Conservation (phyloP, 2,329 filamentous ascomycete species). For the Cladophialophora bantiana region DNA sequence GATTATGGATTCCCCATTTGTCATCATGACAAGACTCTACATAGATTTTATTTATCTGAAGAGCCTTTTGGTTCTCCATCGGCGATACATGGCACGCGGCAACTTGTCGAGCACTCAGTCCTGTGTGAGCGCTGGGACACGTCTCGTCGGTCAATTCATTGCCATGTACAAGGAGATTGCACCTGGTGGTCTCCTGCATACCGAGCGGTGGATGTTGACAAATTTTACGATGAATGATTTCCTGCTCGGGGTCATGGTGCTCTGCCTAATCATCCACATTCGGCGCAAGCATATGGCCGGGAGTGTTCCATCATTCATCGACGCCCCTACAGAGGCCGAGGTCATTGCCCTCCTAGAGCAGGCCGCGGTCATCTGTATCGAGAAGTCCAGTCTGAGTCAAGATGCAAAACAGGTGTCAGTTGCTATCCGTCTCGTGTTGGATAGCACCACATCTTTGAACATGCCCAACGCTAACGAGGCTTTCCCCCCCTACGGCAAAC, state of each 20-base stretch:
- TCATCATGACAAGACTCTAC: constrained; percentile 61
- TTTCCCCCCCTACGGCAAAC: neutral
- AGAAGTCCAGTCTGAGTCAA: constrained; percentile 33
- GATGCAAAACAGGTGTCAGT: constrained; percentile 37
- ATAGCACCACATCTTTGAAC: constrained; percentile 13
- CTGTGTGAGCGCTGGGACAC: constrained; percentile 57
- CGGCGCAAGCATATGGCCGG: constrained; percentile 7
- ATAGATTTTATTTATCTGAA: constrained; percentile 62
- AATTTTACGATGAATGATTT: constrained; percentile 67
- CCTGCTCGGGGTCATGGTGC: constrained; percentile 65
- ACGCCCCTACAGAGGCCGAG: constrained; percentile 28
- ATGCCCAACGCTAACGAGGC: neutral
- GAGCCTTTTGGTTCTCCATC: constrained; percentile 60
- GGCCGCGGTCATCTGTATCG: constrained; percentile 34
- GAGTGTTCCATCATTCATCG: constrained; percentile 25
- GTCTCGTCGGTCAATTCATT: constrained; percentile 58
- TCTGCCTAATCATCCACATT: constrained; percentile 56
- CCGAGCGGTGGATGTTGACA: constrained; percentile 64
- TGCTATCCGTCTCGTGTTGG: constrained; percentile 35
- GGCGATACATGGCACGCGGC: constrained; percentile 55
- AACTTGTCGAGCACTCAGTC: constrained; percentile 54
- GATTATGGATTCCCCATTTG: constrained; percentile 58
- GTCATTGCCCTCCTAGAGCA: constrained; percentile 29
- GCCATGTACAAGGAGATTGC: constrained; percentile 59
- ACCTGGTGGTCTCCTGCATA: constrained; percentile 61